Percentiles rank a stretch among this genome's conserved stretches.
Conservation (phyloP, 2,329 filamentous ascomycete species). For the Cordyceps cicadae region DNA sequence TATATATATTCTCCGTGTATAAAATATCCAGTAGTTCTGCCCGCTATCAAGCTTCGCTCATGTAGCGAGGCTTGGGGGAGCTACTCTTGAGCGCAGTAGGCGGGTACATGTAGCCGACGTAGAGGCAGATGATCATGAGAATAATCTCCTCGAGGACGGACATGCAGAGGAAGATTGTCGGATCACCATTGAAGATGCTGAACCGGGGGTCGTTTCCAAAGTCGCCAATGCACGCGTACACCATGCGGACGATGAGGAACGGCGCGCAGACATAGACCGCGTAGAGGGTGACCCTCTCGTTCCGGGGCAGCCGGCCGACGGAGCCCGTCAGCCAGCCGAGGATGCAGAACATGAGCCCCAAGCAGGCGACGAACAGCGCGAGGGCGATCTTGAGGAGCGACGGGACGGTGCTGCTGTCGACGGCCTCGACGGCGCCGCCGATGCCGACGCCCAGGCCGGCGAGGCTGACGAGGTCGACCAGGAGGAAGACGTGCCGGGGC, state of each 20-base stretch:
- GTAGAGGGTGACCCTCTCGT: conserved; percentile 11
- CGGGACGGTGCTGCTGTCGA: conserved; percentile 10
- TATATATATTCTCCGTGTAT: neutral
- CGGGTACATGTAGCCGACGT: conserved; percentile 11
- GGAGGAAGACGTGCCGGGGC: neutral
- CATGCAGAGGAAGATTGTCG: conserved; percentile 15
- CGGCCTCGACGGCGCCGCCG: conserved; percentile 10
- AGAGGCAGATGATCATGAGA: conserved; percentile 13
- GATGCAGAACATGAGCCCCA: conserved; percentile 13
- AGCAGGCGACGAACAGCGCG: conserved; percentile 11
- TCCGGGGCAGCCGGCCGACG: neutral
- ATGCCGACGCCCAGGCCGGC: conserved; percentile 13
- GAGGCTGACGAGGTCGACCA: conserved; percentile 10
- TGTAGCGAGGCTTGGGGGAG: conserved; percentile 4
- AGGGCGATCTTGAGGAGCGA: conserved; percentile 11
- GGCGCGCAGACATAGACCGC: conserved; percentile 11
- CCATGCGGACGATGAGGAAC: conserved; percentile 14
- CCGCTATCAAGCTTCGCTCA: neutral
- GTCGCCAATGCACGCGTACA: conserved; percentile 13
- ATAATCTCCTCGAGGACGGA: conserved; percentile 14
- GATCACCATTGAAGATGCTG: conserved; percentile 13
- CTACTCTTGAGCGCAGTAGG: conserved; percentile 2
- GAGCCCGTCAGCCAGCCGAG: conserved; percentile 8
- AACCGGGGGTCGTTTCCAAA: conserved; percentile 11
- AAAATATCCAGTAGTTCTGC: neutral